A percentile compares a stretch with the other conserved stretches of the same genome.
Conservation (phyloP, 2,329 filamentous ascomycete genomes). For the Aspergillus transmontanensis region DNA sequence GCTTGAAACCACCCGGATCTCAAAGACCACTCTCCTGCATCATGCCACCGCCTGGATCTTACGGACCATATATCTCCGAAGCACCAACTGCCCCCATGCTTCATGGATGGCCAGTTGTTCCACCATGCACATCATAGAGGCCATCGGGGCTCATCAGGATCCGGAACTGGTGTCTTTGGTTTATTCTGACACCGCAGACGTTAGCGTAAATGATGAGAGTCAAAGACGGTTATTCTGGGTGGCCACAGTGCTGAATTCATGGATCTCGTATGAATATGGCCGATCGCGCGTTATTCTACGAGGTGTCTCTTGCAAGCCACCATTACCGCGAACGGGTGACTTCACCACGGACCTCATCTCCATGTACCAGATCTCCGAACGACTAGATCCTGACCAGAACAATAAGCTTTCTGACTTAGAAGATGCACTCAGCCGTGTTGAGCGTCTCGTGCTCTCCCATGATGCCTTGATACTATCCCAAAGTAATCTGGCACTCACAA, state of each 20-base stretch:
- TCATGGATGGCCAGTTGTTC: constrained; percentile 58
- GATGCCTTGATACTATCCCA: constrained; percentile 18
- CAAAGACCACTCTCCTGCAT: constrained; percentile 25
- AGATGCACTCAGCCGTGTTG: constrained; percentile 6
- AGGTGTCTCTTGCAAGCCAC: constrained; percentile 13
- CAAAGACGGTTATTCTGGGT: constrained; percentile 18
- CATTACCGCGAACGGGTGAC: constrained; percentile 5
- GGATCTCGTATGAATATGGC: constrained; percentile 24
- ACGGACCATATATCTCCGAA: constrained; percentile 54
- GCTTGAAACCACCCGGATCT: constrained; percentile 42
- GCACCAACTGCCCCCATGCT: constrained; percentile 55
- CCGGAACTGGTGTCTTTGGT: constrained; percentile 10
- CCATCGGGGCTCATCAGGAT: constrained; percentile 37
- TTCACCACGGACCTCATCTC: constrained; percentile 14
- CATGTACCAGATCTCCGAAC: constrained; percentile 17
- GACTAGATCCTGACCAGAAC: constrained; percentile 14
- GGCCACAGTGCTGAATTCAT: constrained; percentile 20
- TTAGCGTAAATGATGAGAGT: constrained; percentile 5
- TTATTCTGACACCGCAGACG: constrained; percentile 16
- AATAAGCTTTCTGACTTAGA: constrained; percentile 12
- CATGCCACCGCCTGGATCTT: constrained; percentile 51
- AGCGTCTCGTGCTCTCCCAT: constrained; percentile 2
- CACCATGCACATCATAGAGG: constrained; percentile 61
- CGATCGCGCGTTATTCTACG: constrained; percentile 17
- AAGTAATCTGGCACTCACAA: constrained; percentile 16